A percentile compares a stretch with the other conserved stretches of the same genome.
Conservation (phyloP, 1,284 basidiomycete genomes). For the Athelia sp. region DNA sequence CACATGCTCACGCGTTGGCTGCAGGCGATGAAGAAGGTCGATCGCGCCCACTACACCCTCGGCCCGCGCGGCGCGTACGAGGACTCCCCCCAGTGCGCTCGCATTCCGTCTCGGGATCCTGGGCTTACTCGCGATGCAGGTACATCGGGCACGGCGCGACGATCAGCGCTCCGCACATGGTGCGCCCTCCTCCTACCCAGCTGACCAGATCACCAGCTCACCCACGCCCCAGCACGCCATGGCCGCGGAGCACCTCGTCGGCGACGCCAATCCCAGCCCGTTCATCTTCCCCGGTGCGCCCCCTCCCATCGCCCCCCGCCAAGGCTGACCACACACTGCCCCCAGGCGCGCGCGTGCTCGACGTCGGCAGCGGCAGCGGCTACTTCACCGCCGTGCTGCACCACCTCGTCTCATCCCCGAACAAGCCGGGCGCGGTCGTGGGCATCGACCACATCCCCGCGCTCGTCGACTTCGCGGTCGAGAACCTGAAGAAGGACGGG, state of each 20-base stretch:
- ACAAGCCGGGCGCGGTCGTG: constrained; percentile 60
- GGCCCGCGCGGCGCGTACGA: constrained; percentile 56
- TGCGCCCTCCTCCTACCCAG: too few relatives aligned
- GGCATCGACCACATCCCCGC: constrained; percentile 91
- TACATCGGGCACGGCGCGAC: constrained; percentile 81
- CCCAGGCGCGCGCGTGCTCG: constrained; percentile 79
- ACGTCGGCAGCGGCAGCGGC: constrained; percentile 78
- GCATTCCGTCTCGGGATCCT: constrained; percentile 7
- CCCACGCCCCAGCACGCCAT: too few relatives aligned
- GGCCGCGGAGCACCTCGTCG: too few relatives aligned
- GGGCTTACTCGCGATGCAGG: background rate
- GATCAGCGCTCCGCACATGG: constrained; percentile 91
- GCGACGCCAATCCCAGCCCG: too few relatives aligned
- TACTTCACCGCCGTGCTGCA: constrained; percentile 77
- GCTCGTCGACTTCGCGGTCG: constrained; percentile 65
- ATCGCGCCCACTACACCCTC: constrained; percentile 71
- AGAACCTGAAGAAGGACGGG: constrained; percentile 72
- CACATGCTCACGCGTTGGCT: constrained; percentile 1
- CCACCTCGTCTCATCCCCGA: constrained; percentile 50
- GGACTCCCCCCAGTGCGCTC: constrained; percentile 77
- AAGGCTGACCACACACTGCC: too few relatives aligned
- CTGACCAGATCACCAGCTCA: too few relatives aligned
- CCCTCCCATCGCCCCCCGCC: too few relatives aligned
- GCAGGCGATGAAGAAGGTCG: constrained; percentile 70
- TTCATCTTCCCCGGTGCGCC: too few relatives aligned